Base-by-base conservation (phyloP, 139 green algal species). In the Zygnema circumcarinatum region DNA sequence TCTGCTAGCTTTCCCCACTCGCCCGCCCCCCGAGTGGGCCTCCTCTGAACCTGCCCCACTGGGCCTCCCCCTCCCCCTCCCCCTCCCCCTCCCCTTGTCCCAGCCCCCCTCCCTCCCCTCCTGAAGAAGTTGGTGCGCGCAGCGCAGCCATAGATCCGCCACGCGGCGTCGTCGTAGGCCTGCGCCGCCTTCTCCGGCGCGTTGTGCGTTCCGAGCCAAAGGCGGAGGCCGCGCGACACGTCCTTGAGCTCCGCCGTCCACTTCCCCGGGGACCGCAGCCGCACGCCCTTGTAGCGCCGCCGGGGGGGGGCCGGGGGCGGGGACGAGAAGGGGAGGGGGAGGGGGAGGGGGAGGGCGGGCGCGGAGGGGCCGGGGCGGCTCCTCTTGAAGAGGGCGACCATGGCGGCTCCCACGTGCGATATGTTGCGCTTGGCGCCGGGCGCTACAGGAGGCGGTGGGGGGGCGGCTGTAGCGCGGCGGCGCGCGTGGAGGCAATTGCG, bases 241-340 rank as follows among this genome's bases (percentile, higher is more conserved):
- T 99, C 97, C 20, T 96, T 85, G 67, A 99, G 98, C 91, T 99
- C 97, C 16, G 97, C 96, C 3, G 96, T 96, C 95, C 93, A 92
- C 81, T 87, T 92, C 38, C 41, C 41, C 72, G 33, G n/a, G 33
- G 31, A 31, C 38, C 81, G 81, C 62, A 31, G 69, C 11, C 81
- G 62, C 81, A 87, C 81, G 67, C 81, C 81, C 33, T 68, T 87
- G 72, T 87, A 87, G 52, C 41, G 39, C 1, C 32, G 39, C 21
- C n/a, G n/a, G n/a, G n/a, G n/a, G n/a, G n/a, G n/a, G n/a, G n/a
- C n/a, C n/a, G n/a, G n/a, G n/a, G n/a, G n/a, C n/a, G n/a, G n/a
- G n/a, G n/a, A n/a, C n/a, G n/a, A n/a, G n/a, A n/a, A n/a, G n/a
- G n/a, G n/a, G n/a, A n/a, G n/a, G n/a, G n/a, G n/a, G n/a, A n/a